These are phyloP conservation scores for Mariannaea sp. DNA, from an alignment of 2,329 filamentous ascomycete species.

Conservation along the genomic window DNA sequence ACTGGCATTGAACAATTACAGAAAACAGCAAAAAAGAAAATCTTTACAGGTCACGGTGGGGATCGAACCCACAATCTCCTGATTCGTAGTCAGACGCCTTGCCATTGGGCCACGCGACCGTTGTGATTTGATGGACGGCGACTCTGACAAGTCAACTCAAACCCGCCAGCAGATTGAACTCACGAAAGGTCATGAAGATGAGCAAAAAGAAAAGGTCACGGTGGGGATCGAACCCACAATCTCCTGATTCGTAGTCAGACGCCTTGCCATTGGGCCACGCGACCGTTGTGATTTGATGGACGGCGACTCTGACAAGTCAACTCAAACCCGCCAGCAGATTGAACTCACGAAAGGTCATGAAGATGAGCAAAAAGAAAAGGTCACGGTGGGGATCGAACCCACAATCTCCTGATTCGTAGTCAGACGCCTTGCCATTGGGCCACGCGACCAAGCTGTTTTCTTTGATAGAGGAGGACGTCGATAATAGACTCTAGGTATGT, in stretches of 20 bases:
- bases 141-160: too few relatives aligned
- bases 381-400: conserved; percentile 40
- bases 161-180: too few relatives aligned
- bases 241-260: conserved; percentile 44
- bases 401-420: conserved; percentile 44
- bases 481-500: too few relatives aligned
- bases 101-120: conserved; percentile 37
- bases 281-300: background rate
- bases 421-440: conserved; percentile 42
- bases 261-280: conserved; percentile 41
- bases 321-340: too few relatives aligned
- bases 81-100: conserved; percentile 44
- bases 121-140: too few relatives aligned
- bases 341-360: background rate
- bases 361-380: conserved; percentile 2
- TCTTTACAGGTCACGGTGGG: conserved; percentile 28
- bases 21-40: background rate
- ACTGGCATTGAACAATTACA: background rate
- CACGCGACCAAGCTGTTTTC: conserved; percentile 17
- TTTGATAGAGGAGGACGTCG: too few relatives aligned
- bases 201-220: conserved; percentile 20
- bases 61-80: conserved; percentile 43
- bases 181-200: background rate
- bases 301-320: too few relatives aligned
- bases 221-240: conserved; percentile 42